Base-by-base conservation (phyloP, 1,284 basidiomycete genomes). In the Puccinia hordei region DNA sequence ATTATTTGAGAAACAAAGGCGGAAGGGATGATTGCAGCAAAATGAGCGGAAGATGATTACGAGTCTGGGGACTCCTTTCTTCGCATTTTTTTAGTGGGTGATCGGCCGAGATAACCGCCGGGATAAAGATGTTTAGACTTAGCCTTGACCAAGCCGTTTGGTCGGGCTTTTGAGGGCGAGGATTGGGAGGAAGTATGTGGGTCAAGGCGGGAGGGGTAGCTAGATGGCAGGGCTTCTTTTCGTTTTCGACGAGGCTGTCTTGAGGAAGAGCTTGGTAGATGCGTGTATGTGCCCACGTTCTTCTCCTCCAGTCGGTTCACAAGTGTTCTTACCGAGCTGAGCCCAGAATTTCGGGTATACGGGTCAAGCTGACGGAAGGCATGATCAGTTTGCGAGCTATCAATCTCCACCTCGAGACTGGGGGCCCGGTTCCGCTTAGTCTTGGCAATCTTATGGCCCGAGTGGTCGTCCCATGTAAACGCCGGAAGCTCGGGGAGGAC, bases 51-150 rank as follows among this genome's bases (percentile, higher is more conserved):
- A n/a, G 33, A 61, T 27, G 24, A 49, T 51, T 27, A 71, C 5
- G 44, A 51, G 46, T 51, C 27, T 0, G 44, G 46, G 27, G 46
- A 49, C 10, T 51, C 51, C 51, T 71, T 71, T 24, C 46, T 71
- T 22, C 46, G 24, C 30, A 71, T 30, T 35, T 71, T 71, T 71
- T 71, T 71, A 24, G 68, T 71, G 2, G 68, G 68, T 10, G 68
- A 71, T 10, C 51, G 68, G 24, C 68, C 68, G n/a, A 71, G 15
- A 19, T 51, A 71, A 12, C 68, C 68, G 51, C 68, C 68, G 30
- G 68, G 68, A 53, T 51, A 71, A 22, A 71, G 68, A 44, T 71
- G 68, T 22, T 71, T 71, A 24, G 63, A 66, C 63, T 66, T 66
- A 3, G 41, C n/a, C 41, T 66, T 66, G 63, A 66, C 63, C 38